phyloP scores from a whole-genome alignment of 1,284 basidiomycete species.

The Ustilago xerochloae region DNA sequence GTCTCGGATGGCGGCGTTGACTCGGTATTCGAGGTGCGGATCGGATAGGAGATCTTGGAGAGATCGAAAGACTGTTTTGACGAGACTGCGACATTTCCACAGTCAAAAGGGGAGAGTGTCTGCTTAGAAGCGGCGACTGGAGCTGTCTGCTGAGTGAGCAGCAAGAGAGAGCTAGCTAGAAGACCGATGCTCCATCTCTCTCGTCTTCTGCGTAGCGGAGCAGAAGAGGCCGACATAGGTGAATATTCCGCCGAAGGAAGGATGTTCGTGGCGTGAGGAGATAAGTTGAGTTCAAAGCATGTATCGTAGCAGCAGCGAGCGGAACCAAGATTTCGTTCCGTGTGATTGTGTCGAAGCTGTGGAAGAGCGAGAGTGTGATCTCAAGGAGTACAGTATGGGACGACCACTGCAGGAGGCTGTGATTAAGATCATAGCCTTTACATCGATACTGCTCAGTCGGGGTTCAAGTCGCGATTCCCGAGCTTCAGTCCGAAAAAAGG shows the following conservation, averaged over 20 bases:
- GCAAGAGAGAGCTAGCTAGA: slow-evolving; percentile 16
- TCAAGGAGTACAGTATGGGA: not conserved
- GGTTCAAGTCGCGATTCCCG: slow-evolving; percentile 8
- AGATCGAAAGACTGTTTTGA: slow-evolving; percentile 44
- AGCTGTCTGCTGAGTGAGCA: slow-evolving; percentile 9
- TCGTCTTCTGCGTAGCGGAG: slow-evolving; percentile 2
- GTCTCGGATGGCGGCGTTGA: slow-evolving; percentile 47
- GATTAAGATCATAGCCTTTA: not conserved
- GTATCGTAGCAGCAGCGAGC: not conserved
- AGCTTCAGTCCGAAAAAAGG: slow-evolving; percentile 5
- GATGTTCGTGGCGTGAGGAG: not conserved
- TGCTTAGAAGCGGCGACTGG: slow-evolving; percentile 24
- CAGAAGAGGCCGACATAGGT: slow-evolving; percentile 9
- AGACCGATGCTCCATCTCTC: slow-evolving; percentile 1
- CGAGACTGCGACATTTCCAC: slow-evolving; percentile 34
- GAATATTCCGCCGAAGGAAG: not conserved
- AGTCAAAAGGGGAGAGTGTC: slow-evolving; percentile 45
- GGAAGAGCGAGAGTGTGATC: not conserved
- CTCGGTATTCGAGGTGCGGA: slow-evolving; percentile 42
- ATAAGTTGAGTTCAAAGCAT: not conserved
- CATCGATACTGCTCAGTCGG: not conserved
- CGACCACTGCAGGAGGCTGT: not conserved
- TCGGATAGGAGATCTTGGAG: slow-evolving; percentile 43
- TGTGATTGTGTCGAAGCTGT: not conserved
- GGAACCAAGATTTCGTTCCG: too few relatives aligned